Conservation (phyloP, 176 grass and related monocot species). For the Musa schizocarpa region DNA sequence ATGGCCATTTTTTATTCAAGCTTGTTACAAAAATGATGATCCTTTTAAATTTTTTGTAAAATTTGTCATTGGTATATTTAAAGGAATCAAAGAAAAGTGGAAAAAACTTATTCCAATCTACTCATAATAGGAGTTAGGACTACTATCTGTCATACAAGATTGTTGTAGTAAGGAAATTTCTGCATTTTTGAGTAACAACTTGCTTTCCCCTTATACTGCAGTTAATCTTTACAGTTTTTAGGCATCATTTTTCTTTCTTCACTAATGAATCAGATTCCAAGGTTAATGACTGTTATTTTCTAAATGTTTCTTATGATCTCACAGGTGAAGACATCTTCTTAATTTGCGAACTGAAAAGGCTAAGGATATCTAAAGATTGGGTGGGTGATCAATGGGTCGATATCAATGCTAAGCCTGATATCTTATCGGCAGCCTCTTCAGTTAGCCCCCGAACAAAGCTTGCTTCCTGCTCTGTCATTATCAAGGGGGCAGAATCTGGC, state of each 20-base stretch:
- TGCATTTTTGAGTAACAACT: neutral
- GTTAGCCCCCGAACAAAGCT: conserved; percentile 25
- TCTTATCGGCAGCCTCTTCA: conserved; percentile 49
- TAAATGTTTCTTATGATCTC: conserved; percentile 18
- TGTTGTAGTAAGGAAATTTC: neutral
- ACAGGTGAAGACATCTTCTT: conserved; percentile 74
- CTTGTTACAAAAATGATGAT: too few relatives aligned
- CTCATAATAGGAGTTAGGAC: too few relatives aligned
- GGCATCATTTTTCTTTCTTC: neutral
- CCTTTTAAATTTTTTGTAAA: too few relatives aligned
- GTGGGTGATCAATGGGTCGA: conserved; percentile 55
- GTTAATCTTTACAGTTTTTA: neutral
- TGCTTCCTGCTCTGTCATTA: conserved; percentile 14
- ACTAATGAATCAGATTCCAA: neutral
- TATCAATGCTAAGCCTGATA: conserved; percentile 47
- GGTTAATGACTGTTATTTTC: neutral
- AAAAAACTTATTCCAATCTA: too few relatives aligned
- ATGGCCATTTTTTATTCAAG: too few relatives aligned
- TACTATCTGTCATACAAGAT: too few relatives aligned
- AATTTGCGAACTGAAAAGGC: conserved; percentile 47
- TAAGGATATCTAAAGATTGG: conserved; percentile 90
- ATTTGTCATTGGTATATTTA: too few relatives aligned
- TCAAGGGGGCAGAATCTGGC: conserved; percentile 20
- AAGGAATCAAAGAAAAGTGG: too few relatives aligned
- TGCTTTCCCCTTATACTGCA: neutral